Percentiles rank a stretch among this genome's conserved stretches.
These are phyloP conservation scores for Phaffomyces thermotolerans DNA, from an alignment of 805 yeast species.

Conservation along the genomic window DNA sequence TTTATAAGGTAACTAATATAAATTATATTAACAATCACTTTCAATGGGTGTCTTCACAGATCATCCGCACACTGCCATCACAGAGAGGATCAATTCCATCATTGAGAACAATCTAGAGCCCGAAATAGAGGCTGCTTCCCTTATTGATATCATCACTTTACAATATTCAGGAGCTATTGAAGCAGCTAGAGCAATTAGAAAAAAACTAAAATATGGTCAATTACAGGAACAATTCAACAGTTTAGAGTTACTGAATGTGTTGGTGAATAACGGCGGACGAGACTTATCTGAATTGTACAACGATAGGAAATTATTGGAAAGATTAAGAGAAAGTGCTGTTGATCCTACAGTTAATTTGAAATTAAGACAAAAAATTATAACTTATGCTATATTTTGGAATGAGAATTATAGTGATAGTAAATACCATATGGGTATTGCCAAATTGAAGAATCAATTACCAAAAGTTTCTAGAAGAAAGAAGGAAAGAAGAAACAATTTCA, in stretches of 20 bases:
- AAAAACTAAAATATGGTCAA: constrained; percentile 80
- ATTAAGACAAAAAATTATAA: constrained; percentile 41
- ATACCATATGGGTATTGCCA: constrained; percentile 42
- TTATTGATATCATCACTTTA: constrained; percentile 28
- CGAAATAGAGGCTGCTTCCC: constrained; percentile 28
- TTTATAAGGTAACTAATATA: too few relatives aligned
- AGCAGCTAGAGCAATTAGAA: constrained; percentile 87
- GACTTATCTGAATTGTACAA: constrained; percentile 39
- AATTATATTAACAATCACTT: too few relatives aligned
- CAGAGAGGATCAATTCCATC: constrained; percentile 52
- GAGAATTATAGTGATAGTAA: constrained; percentile 42
- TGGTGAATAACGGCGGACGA: constrained; percentile 50
- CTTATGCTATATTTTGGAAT: constrained; percentile 63
- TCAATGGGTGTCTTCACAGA: constrained; percentile 49
- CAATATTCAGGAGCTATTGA: constrained; percentile 45
- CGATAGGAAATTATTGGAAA: constrained; percentile 61
- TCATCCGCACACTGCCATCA: constrained; percentile 64
- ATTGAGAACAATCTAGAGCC: constrained; percentile 26
- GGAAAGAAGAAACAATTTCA: constrained; percentile 28
- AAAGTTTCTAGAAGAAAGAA: constrained; percentile 19
- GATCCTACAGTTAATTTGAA: constrained; percentile 36
- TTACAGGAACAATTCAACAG: constrained; percentile 59
- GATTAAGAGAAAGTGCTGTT: constrained; percentile 45
- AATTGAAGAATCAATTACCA: constrained; percentile 40
- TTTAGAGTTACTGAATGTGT: constrained; percentile 49